These are phyloP conservation scores for Fraxinus platypoda DNA, from an alignment of 305 asterid species.

Conservation along the genomic window DNA sequence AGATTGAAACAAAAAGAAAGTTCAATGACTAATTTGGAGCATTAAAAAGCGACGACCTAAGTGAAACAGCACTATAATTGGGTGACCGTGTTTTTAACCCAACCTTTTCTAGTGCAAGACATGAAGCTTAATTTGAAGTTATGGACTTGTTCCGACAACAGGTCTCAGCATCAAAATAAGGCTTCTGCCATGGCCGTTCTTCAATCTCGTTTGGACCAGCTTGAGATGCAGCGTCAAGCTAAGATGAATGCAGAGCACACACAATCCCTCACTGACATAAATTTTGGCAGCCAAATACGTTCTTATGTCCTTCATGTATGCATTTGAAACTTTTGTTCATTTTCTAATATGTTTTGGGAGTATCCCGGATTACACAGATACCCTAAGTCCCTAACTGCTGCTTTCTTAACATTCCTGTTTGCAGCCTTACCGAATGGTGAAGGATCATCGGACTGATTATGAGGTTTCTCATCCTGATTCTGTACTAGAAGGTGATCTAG, in stretches of 20 bases:
- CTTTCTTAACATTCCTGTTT: not conserved
- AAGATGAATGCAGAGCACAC: slow-evolving; percentile 84
- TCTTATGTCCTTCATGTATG: slow-evolving; percentile 90
- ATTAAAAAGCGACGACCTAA: not conserved
- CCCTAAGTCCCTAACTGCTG: not conserved
- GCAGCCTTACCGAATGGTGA: slow-evolving; percentile 98
- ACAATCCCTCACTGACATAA: slow-evolving; percentile 75
- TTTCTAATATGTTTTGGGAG: not conserved
- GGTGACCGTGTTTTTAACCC: not conserved
- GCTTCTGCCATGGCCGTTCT: slow-evolving; percentile 95
- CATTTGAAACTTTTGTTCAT: not conserved
- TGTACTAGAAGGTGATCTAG: slow-evolving; percentile 87
- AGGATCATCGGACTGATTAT: slow-evolving; percentile 84
- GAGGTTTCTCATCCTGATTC: slow-evolving; percentile 95
- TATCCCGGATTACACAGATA: not conserved
- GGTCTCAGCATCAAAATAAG: slow-evolving; percentile 94
- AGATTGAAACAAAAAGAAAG: not conserved
- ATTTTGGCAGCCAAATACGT: slow-evolving; percentile 96
- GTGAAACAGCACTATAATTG: not conserved
- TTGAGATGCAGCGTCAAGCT: slow-evolving; percentile 81
- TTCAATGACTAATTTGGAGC: not conserved
- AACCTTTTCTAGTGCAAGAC: not conserved
- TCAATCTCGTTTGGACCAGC: slow-evolving; percentile 91
- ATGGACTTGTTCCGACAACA: slow-evolving; percentile 24
- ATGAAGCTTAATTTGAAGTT: not conserved